Base-by-base conservation (phyloP, 352 stramenopile genomes). In the Phytophthora pistaciae region DNA sequence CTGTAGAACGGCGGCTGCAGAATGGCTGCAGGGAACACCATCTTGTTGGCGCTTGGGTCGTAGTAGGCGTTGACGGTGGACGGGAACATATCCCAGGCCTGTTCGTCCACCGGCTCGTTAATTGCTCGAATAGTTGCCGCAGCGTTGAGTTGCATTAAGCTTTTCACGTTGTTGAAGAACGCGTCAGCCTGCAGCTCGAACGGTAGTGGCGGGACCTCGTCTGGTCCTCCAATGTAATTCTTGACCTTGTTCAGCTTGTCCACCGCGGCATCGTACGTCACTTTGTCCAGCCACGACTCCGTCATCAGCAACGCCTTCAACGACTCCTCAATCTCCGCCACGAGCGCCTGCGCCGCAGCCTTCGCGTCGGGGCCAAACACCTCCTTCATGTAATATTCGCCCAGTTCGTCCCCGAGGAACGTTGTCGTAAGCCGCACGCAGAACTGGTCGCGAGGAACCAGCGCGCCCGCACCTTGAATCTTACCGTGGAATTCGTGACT, bases 1-100 rank as follows among this genome's bases (percentile, higher is more conserved):
- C 94, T 87, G 73, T 90, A 90, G 56, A 90, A 88, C 23, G 82
- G 82, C 29, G 91, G 92, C 72, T 98, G 95, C 21, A 98, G 60
- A 64, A 98, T 98, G 25, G 93, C 95, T 9, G 95, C 82, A 18
- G 95, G 95, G 72, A 98, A 98, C 3, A 98, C 92, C 76, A 98
- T 98, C 68, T 98, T 96, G 68, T 93, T 93, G 8, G 73, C 78
- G 38, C 76, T 89, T 3, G 77, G 81, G 3, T 88, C 75, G 65
- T 93, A 87, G 70, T 91, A 92, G 3, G 91, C 94, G 82, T 98
- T 98, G 20, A 98, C 91, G 0, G 91, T 98, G 56, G 95, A 94
- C 7, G 94, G 90, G 44, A 91, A 95, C 92, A 98, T 97, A 83
- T 91, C 87, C 90, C 90, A 96, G 46, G 75, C 78, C 48, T 79